Percentiles rank a stretch among this genome's conserved stretches.
Conservation (phyloP, 108 stramenopile species). For the Skeletonema grethae region DNA sequence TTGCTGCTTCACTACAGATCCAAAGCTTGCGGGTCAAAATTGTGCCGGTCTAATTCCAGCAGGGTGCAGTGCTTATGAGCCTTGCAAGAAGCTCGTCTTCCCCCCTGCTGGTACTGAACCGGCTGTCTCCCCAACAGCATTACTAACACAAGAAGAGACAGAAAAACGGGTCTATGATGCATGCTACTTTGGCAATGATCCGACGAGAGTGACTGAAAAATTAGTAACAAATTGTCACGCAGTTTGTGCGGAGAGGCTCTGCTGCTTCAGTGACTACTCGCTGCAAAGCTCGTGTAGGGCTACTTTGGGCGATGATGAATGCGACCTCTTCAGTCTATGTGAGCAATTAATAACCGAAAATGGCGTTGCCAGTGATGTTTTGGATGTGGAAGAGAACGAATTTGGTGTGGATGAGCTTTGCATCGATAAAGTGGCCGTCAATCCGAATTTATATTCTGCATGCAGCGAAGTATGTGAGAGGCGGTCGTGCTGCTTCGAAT, state of each 20-base stretch:
- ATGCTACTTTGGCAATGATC: conserved; percentile 8
- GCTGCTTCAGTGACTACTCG: conserved; percentile 11
- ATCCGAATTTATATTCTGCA: conserved; percentile 9
- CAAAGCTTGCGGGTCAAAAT: conserved; percentile 11
- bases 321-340: conserved; percentile 8
- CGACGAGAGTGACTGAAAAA: neutral
- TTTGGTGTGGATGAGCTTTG: conserved; percentile 5
- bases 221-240: conserved; percentile 10
- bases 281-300: conserved; percentile 12
- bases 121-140: neutral
- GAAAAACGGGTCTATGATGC: conserved; percentile 4
- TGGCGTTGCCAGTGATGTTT: neutral
- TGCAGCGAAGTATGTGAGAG: conserved; percentile 8
- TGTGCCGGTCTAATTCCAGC: conserved; percentile 4
- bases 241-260: conserved; percentile 8
- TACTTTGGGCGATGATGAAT: conserved; percentile 14
- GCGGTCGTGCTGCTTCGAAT: conserved; percentile 23
- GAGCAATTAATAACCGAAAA: conserved; percentile 11
- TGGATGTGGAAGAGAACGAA: conserved; percentile 1
- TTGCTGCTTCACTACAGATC: conserved; percentile 22
- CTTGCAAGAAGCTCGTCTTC: conserved; percentile 12
- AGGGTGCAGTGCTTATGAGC: conserved; percentile 15
- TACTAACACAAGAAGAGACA: neutral
- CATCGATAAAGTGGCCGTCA: neutral
- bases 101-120: conserved; percentile 7